phyloP scores from a whole-genome alignment of 2,329 filamentous ascomycete species.

The Apiospora malaysiana region DNA sequence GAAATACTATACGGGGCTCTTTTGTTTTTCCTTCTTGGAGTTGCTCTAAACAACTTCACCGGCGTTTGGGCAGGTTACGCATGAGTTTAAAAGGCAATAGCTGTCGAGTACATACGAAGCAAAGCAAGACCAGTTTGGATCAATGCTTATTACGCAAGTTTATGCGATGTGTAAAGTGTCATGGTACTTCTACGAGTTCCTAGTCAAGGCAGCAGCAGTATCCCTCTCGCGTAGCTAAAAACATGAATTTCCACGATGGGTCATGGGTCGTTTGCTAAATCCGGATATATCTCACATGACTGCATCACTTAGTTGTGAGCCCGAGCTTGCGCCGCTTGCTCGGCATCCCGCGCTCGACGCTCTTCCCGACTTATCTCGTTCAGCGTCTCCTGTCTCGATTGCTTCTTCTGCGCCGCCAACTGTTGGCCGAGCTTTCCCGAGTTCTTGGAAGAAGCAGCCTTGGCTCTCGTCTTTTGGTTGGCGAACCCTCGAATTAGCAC shows the following conservation, averaged over 20 bases:
- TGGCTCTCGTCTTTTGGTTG: conserved; percentile 66
- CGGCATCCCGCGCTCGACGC: conserved; percentile 68
- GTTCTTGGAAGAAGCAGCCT: conserved; percentile 56
- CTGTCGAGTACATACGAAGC: background rate
- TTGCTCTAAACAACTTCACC: background rate
- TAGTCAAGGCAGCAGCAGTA: background rate
- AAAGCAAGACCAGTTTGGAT: background rate
- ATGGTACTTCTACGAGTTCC: background rate
- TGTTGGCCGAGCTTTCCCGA: conserved; percentile 74
- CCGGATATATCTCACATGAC: background rate
- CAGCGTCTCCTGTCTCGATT: conserved; percentile 72
- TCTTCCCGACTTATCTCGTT: conserved; percentile 72
- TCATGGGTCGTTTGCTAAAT: background rate
- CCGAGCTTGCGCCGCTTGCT: conserved; percentile 63
- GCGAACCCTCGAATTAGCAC: conserved; percentile 7
- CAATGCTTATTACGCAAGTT: background rate
- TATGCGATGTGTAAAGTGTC: background rate
- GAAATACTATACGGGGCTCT: background rate
- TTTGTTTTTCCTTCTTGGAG: conserved; percentile 1
- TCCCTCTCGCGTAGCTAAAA: background rate
- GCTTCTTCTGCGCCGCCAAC: conserved; percentile 76
- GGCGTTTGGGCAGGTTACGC: conserved; percentile 1
- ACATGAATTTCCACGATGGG: background rate
- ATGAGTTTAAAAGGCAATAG: background rate
- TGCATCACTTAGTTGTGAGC: conserved; percentile 57